Evolutionary conservation across 2,329 filamentous ascomycete species (phyloP).

Genomic region (Hypoxylon sp.): DNA sequence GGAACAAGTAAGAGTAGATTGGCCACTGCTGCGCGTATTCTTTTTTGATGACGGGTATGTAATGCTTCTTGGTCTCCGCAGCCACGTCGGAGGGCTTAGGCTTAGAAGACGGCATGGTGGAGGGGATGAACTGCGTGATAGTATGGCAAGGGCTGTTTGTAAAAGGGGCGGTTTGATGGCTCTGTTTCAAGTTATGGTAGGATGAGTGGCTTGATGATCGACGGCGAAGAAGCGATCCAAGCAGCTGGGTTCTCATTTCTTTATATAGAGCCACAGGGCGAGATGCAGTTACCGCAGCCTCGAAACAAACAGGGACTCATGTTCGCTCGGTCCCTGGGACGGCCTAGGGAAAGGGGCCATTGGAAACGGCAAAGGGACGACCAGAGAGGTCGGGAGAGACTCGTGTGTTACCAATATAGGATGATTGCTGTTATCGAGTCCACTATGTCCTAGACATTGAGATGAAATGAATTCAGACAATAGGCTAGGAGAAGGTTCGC

Average conservation of each 20-base stretch:
- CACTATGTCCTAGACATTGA: slow-evolving; percentile 47
- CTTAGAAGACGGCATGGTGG: slow-evolving; percentile 63
- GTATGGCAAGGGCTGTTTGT: slow-evolving; percentile 4
- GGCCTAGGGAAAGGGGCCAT: slow-evolving; percentile 13
- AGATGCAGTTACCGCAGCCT: slow-evolving; percentile 26
- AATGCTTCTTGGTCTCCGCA: slow-evolving; percentile 74
- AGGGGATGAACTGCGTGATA: slow-evolving; percentile 1
- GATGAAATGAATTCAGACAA: slow-evolving; percentile 41
- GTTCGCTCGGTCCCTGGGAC: slow-evolving; percentile 6
- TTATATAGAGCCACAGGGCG: slow-evolving; percentile 22
- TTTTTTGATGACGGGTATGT: slow-evolving; percentile 69
- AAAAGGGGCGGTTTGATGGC: not conserved
- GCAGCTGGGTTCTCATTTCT: slow-evolving; percentile 15
- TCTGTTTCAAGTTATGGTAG: not conserved
- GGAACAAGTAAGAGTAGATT: slow-evolving; percentile 66
- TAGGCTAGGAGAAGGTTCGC: slow-evolving; percentile 22
- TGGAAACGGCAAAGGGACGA: slow-evolving; percentile 24
- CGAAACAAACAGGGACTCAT: slow-evolving; percentile 26
- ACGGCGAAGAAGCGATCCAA: slow-evolving; percentile 2
- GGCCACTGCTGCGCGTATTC: slow-evolving; percentile 63
- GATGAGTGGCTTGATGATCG: slow-evolving; percentile 14
- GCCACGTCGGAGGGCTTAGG: slow-evolving; percentile 74
- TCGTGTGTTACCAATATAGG: slow-evolving; percentile 41
- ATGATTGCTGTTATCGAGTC: slow-evolving; percentile 43
- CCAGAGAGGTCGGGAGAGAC: slow-evolving; percentile 32